Percentiles rank a stretch among this genome's conserved stretches.
These are phyloP conservation scores for Carex myosuroides DNA, from an alignment of 176 grass and related monocot species.

Conservation along the genomic window DNA sequence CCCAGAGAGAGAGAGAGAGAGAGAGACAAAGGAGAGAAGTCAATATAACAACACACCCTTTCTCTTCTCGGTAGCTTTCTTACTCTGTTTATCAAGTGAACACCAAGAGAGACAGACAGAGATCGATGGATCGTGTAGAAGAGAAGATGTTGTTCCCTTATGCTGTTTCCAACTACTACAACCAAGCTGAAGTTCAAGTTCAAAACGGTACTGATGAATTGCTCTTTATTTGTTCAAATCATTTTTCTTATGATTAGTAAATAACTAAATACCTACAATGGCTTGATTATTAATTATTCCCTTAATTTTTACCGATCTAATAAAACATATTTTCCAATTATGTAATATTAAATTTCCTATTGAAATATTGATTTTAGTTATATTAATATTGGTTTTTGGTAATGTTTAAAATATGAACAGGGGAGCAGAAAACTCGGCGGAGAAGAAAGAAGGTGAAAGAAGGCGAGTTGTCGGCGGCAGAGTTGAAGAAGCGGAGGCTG, in stretches of 20 bases:
- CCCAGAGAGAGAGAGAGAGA: neutral
- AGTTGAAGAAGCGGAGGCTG: conserved; percentile 75
- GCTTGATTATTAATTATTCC: neutral
- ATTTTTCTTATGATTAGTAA: neutral
- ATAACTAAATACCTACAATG: neutral
- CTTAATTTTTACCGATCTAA: neutral
- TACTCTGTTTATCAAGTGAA: neutral
- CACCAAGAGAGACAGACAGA: neutral
- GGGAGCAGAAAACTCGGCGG: conserved; percentile 48
- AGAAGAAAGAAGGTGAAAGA: conserved; percentile 44
- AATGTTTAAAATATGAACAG: neutral
- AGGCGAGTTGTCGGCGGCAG: neutral
- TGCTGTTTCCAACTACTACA: conserved; percentile 29
- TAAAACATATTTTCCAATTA: conserved; percentile 3
- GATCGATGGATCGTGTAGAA: conserved; percentile 34
- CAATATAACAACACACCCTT: neutral
- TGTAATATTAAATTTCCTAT: neutral
- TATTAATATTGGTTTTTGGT: neutral
- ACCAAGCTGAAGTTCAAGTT: neutral
- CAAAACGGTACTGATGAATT: neutral
- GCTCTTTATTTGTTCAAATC: neutral
- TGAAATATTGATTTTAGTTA: neutral
- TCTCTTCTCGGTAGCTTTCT: no score
- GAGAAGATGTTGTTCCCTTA: conserved; percentile 48
- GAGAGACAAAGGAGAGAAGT: neutral